A percentile compares a stretch with the other conserved stretches of the same genome.
phyloP scores from a whole-genome alignment of 345 rosid genomes.

The Populus deltoides region DNA sequence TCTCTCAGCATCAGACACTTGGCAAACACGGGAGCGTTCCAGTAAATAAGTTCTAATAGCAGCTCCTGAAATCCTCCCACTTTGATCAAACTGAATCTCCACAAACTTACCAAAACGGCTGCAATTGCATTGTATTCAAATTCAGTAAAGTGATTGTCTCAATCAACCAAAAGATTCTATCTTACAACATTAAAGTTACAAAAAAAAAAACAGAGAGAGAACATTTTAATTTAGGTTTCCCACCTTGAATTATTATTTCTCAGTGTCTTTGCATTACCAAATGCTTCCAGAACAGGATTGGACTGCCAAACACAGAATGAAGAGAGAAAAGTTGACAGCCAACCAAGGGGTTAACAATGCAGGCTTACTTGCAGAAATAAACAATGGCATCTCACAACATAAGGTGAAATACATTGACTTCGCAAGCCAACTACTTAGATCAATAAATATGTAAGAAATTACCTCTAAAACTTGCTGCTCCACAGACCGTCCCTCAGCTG shows the following conservation, averaged over 20 bases:
- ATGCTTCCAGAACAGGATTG: slow-evolving; percentile 99
- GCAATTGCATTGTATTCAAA: slow-evolving; percentile 10
- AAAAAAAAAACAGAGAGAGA: slow-evolving; percentile 1
- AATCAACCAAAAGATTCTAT: slow-evolving; percentile 15
- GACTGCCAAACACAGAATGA: slow-evolving; percentile 55
- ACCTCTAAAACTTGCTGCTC: slow-evolving; percentile 99
- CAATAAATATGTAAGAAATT: slow-evolving; percentile 3
- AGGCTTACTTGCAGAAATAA: slow-evolving; percentile 9
- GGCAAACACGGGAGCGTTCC: slow-evolving; percentile 99
- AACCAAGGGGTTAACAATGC: neutral
- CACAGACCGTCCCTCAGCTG: slow-evolving; percentile 77
- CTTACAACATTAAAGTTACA: slow-evolving; percentile 2
- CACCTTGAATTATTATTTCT: slow-evolving; percentile 97
- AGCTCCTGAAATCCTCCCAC: slow-evolving; percentile 94
- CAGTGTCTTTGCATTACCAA: slow-evolving; percentile 97
- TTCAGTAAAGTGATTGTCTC: slow-evolving; percentile 1
- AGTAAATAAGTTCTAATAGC: slow-evolving; percentile 94
- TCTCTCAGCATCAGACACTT: slow-evolving; percentile 98
- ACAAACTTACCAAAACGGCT: slow-evolving; percentile 99
- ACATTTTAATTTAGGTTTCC: slow-evolving; percentile 7
- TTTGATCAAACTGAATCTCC: slow-evolving; percentile 91
- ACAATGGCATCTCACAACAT: neutral
- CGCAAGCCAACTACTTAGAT: slow-evolving; percentile 9
- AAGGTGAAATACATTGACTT: slow-evolving; percentile 11
- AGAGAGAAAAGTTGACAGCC: neutral